phyloP scores from a whole-genome alignment of 441 rosid species.

The Arabidopsis lyrata region DNA sequence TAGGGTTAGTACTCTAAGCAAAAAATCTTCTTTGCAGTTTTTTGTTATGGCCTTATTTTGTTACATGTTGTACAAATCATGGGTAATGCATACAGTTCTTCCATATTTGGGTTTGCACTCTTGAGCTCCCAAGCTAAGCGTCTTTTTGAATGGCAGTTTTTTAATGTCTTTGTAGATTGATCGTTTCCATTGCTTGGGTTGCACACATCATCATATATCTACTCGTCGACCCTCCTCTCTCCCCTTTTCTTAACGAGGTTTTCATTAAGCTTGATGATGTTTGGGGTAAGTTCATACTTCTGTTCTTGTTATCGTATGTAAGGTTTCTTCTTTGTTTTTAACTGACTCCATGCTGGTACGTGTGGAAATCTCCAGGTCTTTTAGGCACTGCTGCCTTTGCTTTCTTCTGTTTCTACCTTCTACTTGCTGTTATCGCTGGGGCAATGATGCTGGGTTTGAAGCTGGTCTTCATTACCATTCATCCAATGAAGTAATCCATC shows the following conservation, averaged over 20 bases:
- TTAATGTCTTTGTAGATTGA: conserved; percentile 62
- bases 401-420: conserved; percentile 98
- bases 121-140: conserved; percentile 25
- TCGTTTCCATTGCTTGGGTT: conserved; percentile 96
- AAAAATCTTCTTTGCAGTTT: background rate
- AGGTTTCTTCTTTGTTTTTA: conserved; percentile 26
- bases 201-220: conserved; percentile 92
- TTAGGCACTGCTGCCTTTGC: conserved; percentile 98
- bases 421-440: conserved; percentile 97
- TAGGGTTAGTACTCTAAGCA: conserved; percentile 70
- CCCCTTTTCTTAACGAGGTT: conserved; percentile 93
- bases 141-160: background rate
- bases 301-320: conserved; percentile 5
- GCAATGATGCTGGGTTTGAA: conserved; percentile 99
- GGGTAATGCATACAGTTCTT: conserved; percentile 3
- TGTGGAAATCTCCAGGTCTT: conserved; percentile 68
- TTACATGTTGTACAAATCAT: conserved; percentile 8
- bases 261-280: conserved; percentile 97
- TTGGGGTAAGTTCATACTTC: conserved; percentile 74
- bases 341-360: conserved; percentile 12
- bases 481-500: conserved; percentile 93
- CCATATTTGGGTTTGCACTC: background rate
- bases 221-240: conserved; percentile 87
- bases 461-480: conserved; percentile 93
- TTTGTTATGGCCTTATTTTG: conserved; percentile 2